Evolutionary conservation across 192 early-diverging fungal genomes (phyloP).

Genomic region (Backusella morwellensis): DNA sequence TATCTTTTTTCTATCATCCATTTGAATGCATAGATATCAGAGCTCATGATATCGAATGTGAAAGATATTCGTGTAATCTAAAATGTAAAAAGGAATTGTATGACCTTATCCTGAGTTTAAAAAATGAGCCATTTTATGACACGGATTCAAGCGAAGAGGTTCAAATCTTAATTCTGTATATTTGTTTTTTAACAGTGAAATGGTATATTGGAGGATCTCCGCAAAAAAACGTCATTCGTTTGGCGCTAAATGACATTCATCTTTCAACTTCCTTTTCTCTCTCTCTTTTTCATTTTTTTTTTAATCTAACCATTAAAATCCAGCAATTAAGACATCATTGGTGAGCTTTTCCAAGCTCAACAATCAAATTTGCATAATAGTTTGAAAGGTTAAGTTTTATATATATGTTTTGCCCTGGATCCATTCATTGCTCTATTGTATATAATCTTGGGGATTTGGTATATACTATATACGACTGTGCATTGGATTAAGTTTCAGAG

Average conservation of each 20-base stretch:
- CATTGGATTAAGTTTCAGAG: too few relatives aligned
- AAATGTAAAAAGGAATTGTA: background rate
- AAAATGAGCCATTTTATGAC: conserved; percentile 3
- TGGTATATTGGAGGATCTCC: too few relatives aligned
- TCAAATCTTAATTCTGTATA: conserved; percentile 4
- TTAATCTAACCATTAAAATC: background rate
- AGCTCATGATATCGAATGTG: background rate
- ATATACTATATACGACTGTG: too few relatives aligned
- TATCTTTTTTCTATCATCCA: too few relatives aligned
- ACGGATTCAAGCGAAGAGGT: background rate
- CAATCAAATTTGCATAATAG: background rate
- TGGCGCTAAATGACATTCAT: background rate
- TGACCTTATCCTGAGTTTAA: background rate
- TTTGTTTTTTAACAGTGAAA: background rate
- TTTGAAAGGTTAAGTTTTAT: background rate
- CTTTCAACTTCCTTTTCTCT: too few relatives aligned
- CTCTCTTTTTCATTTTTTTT: background rate
- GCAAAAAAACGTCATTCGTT: background rate
- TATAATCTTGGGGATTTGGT: too few relatives aligned
- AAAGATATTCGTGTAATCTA: background rate
- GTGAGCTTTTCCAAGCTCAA: background rate
- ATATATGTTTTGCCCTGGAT: background rate
- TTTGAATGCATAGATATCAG: background rate
- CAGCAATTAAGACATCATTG: background rate
- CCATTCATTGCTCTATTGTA: too few relatives aligned